Base-by-base conservation (phyloP, 139 green algal genomes). In the Chlorokybus atmophyticus region DNA sequence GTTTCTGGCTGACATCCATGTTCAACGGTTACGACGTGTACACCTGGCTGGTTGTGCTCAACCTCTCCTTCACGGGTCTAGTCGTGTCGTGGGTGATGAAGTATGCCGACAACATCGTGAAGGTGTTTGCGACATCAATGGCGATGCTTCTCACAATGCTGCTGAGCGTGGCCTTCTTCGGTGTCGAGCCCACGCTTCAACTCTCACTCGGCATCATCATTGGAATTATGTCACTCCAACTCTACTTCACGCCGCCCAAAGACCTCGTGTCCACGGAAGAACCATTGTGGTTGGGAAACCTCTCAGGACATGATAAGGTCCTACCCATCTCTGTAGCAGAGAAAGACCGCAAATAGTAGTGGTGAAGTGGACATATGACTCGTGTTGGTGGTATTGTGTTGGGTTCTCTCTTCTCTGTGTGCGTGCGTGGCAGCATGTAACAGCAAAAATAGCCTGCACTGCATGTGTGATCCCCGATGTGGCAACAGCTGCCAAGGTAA, bases 1-100 rank as follows among this genome's bases (percentile, higher is more conserved):
- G 54, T 14, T 10, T 49, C 1, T 68, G 64, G 61, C 5, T 49
- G 14, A 14, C 25, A 19, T 10, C 29, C 38, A 27, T 83, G 1
- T 35, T 71, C 3, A 17, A 52, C 19, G 77, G 77, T 2, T 84
- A 78, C 62, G 66, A 55, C 44, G 10, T 4, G 2, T 42, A 70
- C 26, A 83, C 79, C 10, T 79, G 64, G 40, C 51, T 81, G 42
- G 62, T 83, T 40, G 75, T 84, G 2, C 52, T 70, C 62, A 85
- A 85, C 67, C 41, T 76, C 27, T 47, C 60, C 1, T 68, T 76
- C 54, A 62, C 40, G 14, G 69, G 69, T 2, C 66, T 77, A 27
- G 32, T 77, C 25, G 52, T 77, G n/a, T 73, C 68, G 3, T 82
- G 76, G 79, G 64, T 86, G 25, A 84, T 86, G 68, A 86, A 86